Base-by-base conservation (phyloP, 192 early-diverging fungal species). In the Coemansia umbellata region DNA sequence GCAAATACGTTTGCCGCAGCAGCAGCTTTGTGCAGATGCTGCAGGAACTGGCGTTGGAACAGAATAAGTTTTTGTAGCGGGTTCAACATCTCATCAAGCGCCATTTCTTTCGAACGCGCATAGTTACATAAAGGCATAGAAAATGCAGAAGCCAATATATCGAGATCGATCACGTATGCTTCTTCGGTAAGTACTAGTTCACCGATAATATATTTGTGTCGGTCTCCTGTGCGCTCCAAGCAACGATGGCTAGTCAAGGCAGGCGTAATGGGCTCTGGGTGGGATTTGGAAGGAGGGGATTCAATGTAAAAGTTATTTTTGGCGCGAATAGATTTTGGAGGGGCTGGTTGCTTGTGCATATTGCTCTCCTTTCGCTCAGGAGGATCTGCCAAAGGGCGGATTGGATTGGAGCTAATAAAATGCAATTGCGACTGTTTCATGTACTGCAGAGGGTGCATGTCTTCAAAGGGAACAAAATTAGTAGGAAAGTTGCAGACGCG, bases 161-260 rank as follows among this genome's bases (percentile, higher is more conserved):
- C 74, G 21, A 82, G 42, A 47, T 82, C 81, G 22, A 63, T 58
- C 30, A 82, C 76, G 39, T 77, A 82, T 8, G 56, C 60, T 36
- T 68, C 56, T 26, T 82, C 81, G 4, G 81, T 80, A 22, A 60
- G 40, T 40, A 71, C 41, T 17, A 83, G 58, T 36, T 81, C 81
- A 11, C 37, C 53, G 15, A 83, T 43, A 3, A 78, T 71, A 32
- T 74, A 74, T 1, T 54, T 53, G 11, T 72, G 56, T 47, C 67
- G 78, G 22, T 60, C 52, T 17, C 22, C 32, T 40, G 35, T 9
- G 19, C 5, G 43, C 43, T 23, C 15, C 17, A 21, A 19, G n/a
- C n/a, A n/a, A n/a, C n/a, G n/a, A n/a, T n/a, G n/a, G n/a, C n/a
- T n/a, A n/a, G n/a, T n/a, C n/a, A n/a, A n/a, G n/a, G n/a, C n/a